These are phyloP conservation scores for Talaromyces sp. DNA, from an alignment of 2,329 filamentous ascomycete species.

Conservation along the genomic window DNA sequence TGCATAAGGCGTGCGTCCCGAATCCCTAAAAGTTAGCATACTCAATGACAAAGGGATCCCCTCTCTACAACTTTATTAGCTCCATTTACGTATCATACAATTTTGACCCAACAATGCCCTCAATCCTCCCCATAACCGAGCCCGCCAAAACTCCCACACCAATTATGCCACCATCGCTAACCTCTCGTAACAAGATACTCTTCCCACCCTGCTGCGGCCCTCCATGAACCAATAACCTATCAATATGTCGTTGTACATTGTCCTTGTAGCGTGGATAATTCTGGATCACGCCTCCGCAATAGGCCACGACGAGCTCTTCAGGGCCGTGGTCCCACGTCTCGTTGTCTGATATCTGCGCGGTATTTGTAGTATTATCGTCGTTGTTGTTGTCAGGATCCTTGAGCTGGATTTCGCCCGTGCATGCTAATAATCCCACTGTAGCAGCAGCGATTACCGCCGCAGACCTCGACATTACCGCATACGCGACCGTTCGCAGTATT, in stretches of 20 bases:
- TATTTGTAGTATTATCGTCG: background rate
- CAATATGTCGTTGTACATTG: constrained; percentile 66
- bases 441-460: constrained; percentile 68
- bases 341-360: background rate
- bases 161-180: constrained; percentile 50
- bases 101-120: constrained; percentile 26
- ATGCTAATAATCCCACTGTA: constrained; percentile 62
- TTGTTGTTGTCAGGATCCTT: background rate
- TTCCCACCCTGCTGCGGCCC: constrained; percentile 45
- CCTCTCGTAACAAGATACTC: constrained; percentile 48
- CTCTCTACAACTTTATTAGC: background rate
- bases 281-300: constrained; percentile 72
- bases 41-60: background rate
- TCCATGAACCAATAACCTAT: constrained; percentile 45
- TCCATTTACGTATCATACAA: constrained; percentile 12
- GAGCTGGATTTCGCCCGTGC: constrained; percentile 59
- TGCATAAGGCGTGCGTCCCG: background rate
- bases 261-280: constrained; percentile 68
- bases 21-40: background rate
- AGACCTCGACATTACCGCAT: constrained; percentile 64
- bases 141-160: constrained; percentile 51
- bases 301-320: constrained; percentile 67
- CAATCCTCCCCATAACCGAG: constrained; percentile 35
- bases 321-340: constrained; percentile 31
- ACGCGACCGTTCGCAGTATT: constrained; percentile 60